Base-by-base conservation (phyloP, 257 asterid species). In the Leonotis leonurus region DNA sequence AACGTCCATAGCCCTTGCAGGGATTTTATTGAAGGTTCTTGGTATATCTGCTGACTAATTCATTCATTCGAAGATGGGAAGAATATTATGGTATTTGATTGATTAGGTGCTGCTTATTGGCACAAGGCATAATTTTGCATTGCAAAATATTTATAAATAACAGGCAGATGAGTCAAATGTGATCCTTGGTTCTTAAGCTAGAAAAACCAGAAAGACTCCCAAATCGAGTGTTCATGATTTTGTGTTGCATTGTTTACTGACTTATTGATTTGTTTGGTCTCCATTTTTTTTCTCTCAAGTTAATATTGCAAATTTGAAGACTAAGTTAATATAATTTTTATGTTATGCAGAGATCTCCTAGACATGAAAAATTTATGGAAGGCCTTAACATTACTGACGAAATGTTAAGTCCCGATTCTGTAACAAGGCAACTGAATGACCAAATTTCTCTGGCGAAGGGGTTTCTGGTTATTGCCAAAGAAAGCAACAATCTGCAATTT, bases 361-460 rank as follows among this genome's bases (percentile, higher is more conserved):
- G 78, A 61, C 81, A 71, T 35, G 85, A 79, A 24, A 84, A 72
- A 53, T 13, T 84, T 14, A 57, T 63, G 41, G 83, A 84, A 70
- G 86, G 86, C 60, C 77, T 84, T 20, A 84, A 84, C 77, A 69
- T 79, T 64, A 81, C 86, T 1, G 88, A 77, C 1, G 92, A 84
- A 70, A 84, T 84, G 86, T 14, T 79, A 60, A 81, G 84, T 66
- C 84, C 84, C 13, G 77, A 73, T 52, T 84, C 88, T 10, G 56
- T 81, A 35, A 71, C 87, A 13, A 75, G 92, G 80, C 92, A 84
- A 59, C 72, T 84, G 37, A 81, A 74, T 22, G 92, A 84, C 55
- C 92, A 84, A 75, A 81, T 84, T 8, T 75, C 86, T 57, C 75
- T 84, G 35, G 92, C 88, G 0, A 84, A 84, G 70, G 84, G 75